These are phyloP conservation scores for Artemisia argyi DNA, from an alignment of 129 eudicot species.

Conservation along the genomic window DNA sequence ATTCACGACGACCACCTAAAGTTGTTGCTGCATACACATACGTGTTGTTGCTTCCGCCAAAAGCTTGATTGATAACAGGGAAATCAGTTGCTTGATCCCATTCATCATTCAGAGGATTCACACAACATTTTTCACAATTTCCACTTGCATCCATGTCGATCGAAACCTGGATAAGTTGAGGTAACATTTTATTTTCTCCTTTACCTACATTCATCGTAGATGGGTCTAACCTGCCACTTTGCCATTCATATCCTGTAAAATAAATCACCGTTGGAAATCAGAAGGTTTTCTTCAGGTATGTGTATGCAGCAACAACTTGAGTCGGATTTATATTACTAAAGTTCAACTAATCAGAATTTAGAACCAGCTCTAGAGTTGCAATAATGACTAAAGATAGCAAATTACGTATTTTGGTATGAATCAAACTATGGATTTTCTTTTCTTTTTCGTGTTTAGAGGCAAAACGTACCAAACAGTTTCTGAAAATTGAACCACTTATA, in stretches of 20 bases:
- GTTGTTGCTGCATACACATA: slow-evolving; percentile 75
- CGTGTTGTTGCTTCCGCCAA: slow-evolving; percentile 52
- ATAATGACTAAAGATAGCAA: too few relatives aligned
- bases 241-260: slow-evolving; percentile 83
- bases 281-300: neutral
- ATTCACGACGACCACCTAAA: slow-evolving; percentile 57
- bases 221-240: slow-evolving; percentile 77
- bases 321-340: too few relatives aligned
- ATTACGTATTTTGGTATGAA: too few relatives aligned
- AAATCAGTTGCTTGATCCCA: slow-evolving; percentile 75
- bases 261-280: neutral
- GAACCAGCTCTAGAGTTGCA: too few relatives aligned
- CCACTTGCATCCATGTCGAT: slow-evolving; percentile 49
- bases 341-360: too few relatives aligned
- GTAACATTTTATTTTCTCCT: slow-evolving; percentile 51
- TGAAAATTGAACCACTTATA: slow-evolving; percentile 96
- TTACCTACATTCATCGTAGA: slow-evolving; percentile 65
- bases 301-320: too few relatives aligned
- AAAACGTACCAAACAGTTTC: slow-evolving; percentile 78
- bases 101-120: slow-evolving; percentile 45
- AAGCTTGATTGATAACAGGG: slow-evolving; percentile 61
- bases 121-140: slow-evolving; percentile 43
- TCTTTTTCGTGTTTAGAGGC: too few relatives aligned
- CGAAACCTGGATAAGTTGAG: slow-evolving; percentile 72
- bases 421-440: too few relatives aligned